These are phyloP conservation scores for Picea glauca DNA, from an alignment of 75 land plant genomes.

Conservation along the genomic window DNA sequence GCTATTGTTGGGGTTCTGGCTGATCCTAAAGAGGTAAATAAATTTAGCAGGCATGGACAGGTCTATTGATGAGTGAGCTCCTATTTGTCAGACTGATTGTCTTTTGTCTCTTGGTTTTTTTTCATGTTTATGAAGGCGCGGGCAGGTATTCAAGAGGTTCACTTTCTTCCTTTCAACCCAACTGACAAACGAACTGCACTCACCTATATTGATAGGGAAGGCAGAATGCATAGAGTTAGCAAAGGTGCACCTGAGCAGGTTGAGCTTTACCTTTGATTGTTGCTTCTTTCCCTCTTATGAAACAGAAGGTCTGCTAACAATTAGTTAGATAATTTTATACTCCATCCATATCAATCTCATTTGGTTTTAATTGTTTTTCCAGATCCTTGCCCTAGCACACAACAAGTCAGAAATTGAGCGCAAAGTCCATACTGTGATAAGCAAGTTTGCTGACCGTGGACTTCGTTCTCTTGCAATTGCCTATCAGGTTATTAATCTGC, in stretches of 20 bases:
- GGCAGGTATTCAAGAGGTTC: slow-evolving; percentile 45
- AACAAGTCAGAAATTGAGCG: slow-evolving; percentile 43
- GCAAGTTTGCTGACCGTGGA: slow-evolving; percentile 59
- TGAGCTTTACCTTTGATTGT: slow-evolving; percentile 14
- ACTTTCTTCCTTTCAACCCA: slow-evolving; percentile 54
- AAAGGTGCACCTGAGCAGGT: slow-evolving; percentile 73
- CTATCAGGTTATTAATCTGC: slow-evolving; percentile 32
- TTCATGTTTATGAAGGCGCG: slow-evolving; percentile 24
- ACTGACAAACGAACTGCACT: slow-evolving; percentile 57
- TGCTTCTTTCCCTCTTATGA: not conserved
- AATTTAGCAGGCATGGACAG: not conserved
- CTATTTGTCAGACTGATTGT: not conserved
- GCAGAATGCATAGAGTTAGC: slow-evolving; percentile 55
- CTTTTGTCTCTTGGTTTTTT: slow-evolving; percentile 3
- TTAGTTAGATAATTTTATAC: slow-evolving; percentile 1
- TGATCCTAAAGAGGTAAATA: slow-evolving; percentile 80
- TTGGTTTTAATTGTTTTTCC: not conserved
- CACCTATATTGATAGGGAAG: slow-evolving; percentile 38
- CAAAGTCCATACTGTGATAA: slow-evolving; percentile 46
- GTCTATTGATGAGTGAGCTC: not conserved
- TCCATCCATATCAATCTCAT: not conserved
- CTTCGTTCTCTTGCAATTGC: slow-evolving; percentile 53
- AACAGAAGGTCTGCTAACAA: not conserved
- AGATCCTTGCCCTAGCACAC: slow-evolving; percentile 48
- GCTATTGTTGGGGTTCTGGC: slow-evolving; percentile 76